phyloP scores from a whole-genome alignment of 306 rosid genomes.

The Cucumis hystrix region DNA sequence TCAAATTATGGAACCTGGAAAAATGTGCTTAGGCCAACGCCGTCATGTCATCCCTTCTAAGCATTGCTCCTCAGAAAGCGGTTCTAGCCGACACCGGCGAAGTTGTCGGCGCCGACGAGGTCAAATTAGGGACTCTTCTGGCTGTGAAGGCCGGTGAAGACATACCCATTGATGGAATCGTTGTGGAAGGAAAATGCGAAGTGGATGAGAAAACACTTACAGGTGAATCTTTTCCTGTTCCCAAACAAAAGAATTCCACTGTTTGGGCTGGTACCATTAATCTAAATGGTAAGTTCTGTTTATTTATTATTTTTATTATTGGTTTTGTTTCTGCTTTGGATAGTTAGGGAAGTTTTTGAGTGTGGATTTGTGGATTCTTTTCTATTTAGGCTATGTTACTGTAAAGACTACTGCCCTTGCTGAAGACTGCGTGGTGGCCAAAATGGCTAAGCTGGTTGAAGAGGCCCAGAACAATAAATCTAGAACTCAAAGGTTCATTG shows the following conservation, averaged over 20 bases:
- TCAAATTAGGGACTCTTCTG: slow-evolving; percentile 46
- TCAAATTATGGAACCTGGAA: background rate
- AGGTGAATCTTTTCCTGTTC: slow-evolving; percentile 83
- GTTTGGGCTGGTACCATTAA: slow-evolving; percentile 96
- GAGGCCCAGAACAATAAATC: slow-evolving; percentile 90
- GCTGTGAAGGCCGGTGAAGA: slow-evolving; percentile 88
- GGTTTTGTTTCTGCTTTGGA: background rate
- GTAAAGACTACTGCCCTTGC: slow-evolving; percentile 81
- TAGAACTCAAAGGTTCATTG: slow-evolving; percentile 60
- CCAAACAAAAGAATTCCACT: slow-evolving; percentile 59
- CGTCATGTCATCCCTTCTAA: slow-evolving; percentile 73
- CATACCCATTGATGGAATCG: slow-evolving; percentile 84
- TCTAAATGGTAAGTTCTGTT: slow-evolving; percentile 43
- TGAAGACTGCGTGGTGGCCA: slow-evolving; percentile 88
- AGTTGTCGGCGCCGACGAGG: slow-evolving; percentile 63
- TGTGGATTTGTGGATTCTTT: slow-evolving; percentile 12
- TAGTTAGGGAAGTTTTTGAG: background rate
- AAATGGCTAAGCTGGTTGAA: slow-evolving; percentile 93
- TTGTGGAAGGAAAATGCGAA: slow-evolving; percentile 64
- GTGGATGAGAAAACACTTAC: slow-evolving; percentile 84
- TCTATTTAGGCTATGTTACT: slow-evolving; percentile 53
- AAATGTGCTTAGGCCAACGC: slow-evolving; percentile 59
- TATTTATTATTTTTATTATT: background rate
- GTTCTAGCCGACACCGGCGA: slow-evolving; percentile 79
- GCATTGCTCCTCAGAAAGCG: slow-evolving; percentile 74